These are phyloP conservation scores for Teratosphaeria zuluensis DNA, from an alignment of 2,329 filamentous ascomycete genomes.

Conservation along the genomic window DNA sequence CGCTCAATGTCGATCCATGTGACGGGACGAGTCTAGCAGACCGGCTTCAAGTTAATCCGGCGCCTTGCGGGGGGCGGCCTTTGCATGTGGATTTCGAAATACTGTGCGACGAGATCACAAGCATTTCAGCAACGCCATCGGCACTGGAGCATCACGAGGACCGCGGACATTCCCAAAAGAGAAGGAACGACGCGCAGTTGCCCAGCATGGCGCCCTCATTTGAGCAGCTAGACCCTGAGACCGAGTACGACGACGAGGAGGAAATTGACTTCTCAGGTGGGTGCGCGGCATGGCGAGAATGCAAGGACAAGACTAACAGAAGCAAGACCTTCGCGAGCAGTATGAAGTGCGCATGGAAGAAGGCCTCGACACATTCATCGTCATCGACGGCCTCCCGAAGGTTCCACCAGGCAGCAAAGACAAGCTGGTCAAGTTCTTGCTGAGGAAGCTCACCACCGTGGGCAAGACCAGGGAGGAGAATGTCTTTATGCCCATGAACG, in stretches of 20 bases:
- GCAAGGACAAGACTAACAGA: constrained; percentile 3
- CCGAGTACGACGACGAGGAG: constrained; percentile 79
- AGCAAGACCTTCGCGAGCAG: constrained; percentile 72
- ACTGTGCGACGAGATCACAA: not conserved
- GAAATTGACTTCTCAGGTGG: constrained; percentile 79
- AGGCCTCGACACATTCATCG: constrained; percentile 91
- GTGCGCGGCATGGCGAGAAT: constrained; percentile 10
- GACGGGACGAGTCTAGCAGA: not conserved
- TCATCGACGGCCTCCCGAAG: constrained; percentile 84
- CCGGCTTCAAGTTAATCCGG: not conserved
- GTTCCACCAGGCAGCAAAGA: constrained; percentile 85
- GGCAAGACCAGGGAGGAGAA: constrained; percentile 78
- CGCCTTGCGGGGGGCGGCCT: not conserved
- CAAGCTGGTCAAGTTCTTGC: constrained; percentile 91
- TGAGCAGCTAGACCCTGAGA: constrained; percentile 73
- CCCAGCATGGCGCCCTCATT: constrained; percentile 83
- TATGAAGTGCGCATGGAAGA: constrained; percentile 94
- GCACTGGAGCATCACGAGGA: not conserved
- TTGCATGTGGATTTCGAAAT: not conserved
- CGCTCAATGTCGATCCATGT: not conserved
- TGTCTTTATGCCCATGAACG: constrained; percentile 88
- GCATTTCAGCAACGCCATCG: not conserved
- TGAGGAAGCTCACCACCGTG: constrained; percentile 82
- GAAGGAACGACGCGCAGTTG: not conserved
- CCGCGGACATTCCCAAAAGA: not conserved